Percentiles rank a stretch among this genome's conserved stretches.
phyloP scores from a whole-genome alignment of 768 basidiomycete species.

The Naganishia vishniacii region DNA sequence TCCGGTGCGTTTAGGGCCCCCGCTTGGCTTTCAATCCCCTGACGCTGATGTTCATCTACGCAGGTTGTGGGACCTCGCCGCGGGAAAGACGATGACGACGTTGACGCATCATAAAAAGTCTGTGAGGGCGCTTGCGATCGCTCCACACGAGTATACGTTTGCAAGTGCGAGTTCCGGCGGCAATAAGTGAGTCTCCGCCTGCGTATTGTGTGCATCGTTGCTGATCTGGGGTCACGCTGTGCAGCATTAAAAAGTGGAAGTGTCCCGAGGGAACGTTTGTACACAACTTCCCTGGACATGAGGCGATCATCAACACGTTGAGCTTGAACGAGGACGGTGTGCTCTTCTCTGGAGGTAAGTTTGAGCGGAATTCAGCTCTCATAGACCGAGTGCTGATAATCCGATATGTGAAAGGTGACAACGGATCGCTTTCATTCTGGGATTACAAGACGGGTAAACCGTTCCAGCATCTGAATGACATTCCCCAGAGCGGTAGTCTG shows the following conservation, averaged over 20 bases:
- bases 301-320: slow-evolving; percentile 94
- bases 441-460: slow-evolving; percentile 90
- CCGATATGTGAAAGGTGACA: slow-evolving; percentile 63
- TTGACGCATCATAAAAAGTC: slow-evolving; percentile 99
- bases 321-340: slow-evolving; percentile 93
- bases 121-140: slow-evolving; percentile 85
- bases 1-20: slow-evolving; percentile 58
- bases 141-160: slow-evolving; percentile 94
- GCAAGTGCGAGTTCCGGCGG: slow-evolving; percentile 95
- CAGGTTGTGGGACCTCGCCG: slow-evolving; percentile 94
- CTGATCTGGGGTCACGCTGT: neutral
- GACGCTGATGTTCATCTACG: neutral
- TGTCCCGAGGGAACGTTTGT: slow-evolving; percentile 94
- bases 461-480: slow-evolving; percentile 88
- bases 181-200: slow-evolving; percentile 62
- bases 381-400: neutral
- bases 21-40: slow-evolving; percentile 11
- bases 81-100: slow-evolving; percentile 92
- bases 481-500: slow-evolving; percentile 94
- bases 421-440: slow-evolving; percentile 86
- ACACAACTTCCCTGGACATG: slow-evolving; percentile 92
- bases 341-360: slow-evolving; percentile 88
- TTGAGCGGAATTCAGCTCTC: neutral
- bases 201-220: too few species aligned
- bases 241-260: slow-evolving; percentile 94